Evolutionary conservation across 352 stramenopile genomes (phyloP), one percentile per base, ranked within the genome.

Genomic region (Thraustochytrium striatum): DNA sequence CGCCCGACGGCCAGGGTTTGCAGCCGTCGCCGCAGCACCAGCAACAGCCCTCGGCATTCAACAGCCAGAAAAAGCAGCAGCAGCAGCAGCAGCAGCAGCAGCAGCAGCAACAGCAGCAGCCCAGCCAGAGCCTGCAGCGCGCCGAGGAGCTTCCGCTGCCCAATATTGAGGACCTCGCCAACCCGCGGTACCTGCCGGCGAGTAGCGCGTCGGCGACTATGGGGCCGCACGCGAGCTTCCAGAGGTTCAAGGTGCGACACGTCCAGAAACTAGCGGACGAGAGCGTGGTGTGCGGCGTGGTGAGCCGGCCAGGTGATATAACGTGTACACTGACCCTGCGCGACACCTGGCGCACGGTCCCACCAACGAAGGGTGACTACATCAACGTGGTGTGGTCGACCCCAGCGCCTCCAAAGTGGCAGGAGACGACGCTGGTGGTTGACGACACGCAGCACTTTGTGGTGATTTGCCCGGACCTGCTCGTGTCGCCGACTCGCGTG

Each of bases 31-130:
- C 47, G 16, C 47, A 55, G 35, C 30, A 28, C 21, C 35, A 72
- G 43, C 43, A 72, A 1, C 25, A 69, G 32, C 25, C 1, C 21
- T 30, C 16, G 61, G 13, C 11, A 38, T n/a, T 52, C 30, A 57
- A 36, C 2, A 55, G 50, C 35, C 57, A 7, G n/a, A n/a, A 19
- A 30, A 25, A 13, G 8, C 36, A 13, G 33, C 3, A 43, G 21
- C 33, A 69, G 33, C 7, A 75, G 28, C 47, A 73, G 25, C 39
- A 11, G 62, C 62, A 72, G 62, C 62, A 75, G n/a, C 62, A 72
- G 32, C 44, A 72, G 33, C 61, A 72, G 2, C 43, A 69, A 33
- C 61, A 72, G 2, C 61, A 72, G 33, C 61, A 57, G 43, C 2
- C 13, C 13, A 59, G 35, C 16, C 61, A 72, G n/a, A 19, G 25